These are phyloP conservation scores for Bretziella fagacearum DNA, from an alignment of 2,329 filamentous ascomycete species.

Conservation along the genomic window DNA sequence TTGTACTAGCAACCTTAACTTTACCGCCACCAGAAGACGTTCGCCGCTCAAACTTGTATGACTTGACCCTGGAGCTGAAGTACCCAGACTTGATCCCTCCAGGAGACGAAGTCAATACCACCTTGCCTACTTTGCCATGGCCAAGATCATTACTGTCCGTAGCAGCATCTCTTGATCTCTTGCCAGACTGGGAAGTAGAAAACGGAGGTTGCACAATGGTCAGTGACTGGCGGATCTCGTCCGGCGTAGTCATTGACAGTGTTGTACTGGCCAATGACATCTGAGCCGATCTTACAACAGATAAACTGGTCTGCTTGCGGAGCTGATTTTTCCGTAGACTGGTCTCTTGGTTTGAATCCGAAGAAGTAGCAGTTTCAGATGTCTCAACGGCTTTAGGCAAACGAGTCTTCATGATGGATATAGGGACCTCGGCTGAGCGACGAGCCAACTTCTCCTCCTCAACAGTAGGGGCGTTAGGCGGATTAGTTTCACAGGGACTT, in stretches of 20 bases:
- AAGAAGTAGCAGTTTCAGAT: no score
- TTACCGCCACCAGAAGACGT: background rate
- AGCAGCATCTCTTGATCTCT: background rate
- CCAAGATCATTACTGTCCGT: background rate
- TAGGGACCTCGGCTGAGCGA: conserved; percentile 19
- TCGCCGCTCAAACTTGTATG: background rate
- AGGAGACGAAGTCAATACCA: background rate
- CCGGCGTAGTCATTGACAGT: conserved; percentile 4
- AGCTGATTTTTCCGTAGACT: conserved; percentile 7
- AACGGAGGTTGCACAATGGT: background rate
- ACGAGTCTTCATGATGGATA: conserved; percentile 22
- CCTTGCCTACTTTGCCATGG: background rate
- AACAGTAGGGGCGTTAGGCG: conserved; percentile 20
- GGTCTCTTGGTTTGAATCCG: conserved; percentile 15
- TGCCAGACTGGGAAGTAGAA: background rate
- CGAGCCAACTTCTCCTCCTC: conserved; percentile 24
- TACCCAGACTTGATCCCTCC: background rate
- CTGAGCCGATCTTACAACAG: conserved; percentile 3
- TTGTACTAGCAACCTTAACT: background rate
- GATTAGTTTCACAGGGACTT: conserved; percentile 2
- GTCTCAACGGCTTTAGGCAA: no score
- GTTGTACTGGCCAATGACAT: background rate
- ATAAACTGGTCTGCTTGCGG: background rate
- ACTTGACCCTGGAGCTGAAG: background rate
- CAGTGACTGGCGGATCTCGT: conserved; percentile 11